Percentiles rank a stretch among this genome's conserved stretches.
Conservation (phyloP, 257 asterid genomes). For the Catharanthus roseus region DNA sequence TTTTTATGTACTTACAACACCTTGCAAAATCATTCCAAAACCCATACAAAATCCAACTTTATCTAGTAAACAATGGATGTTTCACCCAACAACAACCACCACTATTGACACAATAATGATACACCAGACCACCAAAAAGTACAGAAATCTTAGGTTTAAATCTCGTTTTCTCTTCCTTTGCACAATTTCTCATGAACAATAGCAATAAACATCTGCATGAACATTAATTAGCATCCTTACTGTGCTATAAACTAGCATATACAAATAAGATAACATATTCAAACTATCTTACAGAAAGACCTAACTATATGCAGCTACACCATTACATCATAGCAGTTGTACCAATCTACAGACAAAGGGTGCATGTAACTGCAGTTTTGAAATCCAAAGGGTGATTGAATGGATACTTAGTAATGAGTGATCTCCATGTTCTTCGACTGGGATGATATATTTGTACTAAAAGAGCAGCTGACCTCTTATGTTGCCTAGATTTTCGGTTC, state of each 20-base stretch:
- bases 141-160: background rate
- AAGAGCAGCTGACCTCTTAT: slow-evolving; percentile 52
- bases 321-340: slow-evolving; percentile 16
- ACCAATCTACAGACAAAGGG: slow-evolving; percentile 50
- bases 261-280: slow-evolving; percentile 16
- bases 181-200: background rate
- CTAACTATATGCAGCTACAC: background rate
- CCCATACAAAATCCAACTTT: too few species aligned
- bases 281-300: background rate
- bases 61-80: too few species aligned
- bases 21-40: too few species aligned
- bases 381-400: slow-evolving; percentile 55
- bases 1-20: too few species aligned
- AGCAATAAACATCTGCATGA: background rate
- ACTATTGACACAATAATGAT: background rate
- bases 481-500: slow-evolving; percentile 39
- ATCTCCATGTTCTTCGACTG: slow-evolving; percentile 60
- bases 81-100: too few species aligned
- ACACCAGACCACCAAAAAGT: background rate
- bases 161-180: background rate
- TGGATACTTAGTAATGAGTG: slow-evolving; percentile 54
- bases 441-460: slow-evolving; percentile 74
- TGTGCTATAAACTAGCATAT: slow-evolving; percentile 13
- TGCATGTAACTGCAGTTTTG: slow-evolving; percentile 65
- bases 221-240: background rate